phyloP scores from a whole-genome alignment of 768 basidiomycete genomes.

The Lepiota venenata region DNA sequence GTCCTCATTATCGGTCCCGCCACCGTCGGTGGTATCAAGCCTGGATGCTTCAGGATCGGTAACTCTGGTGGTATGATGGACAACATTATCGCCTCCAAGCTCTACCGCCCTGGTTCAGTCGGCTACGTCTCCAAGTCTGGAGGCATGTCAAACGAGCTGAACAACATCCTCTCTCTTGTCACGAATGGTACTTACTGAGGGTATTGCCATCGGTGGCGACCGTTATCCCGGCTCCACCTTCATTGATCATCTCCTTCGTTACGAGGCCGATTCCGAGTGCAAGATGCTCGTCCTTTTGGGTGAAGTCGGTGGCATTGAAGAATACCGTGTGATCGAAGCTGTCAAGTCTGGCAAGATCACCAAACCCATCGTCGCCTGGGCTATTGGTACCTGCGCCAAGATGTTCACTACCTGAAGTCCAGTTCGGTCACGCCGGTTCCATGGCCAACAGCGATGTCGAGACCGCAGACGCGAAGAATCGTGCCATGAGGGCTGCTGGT shows the following conservation, averaged over 20 bases:
- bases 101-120: slow-evolving; percentile 95
- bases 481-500: slow-evolving; percentile 89
- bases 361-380: slow-evolving; percentile 99
- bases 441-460: slow-evolving; percentile 98
- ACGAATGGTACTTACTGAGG: slow-evolving; percentile 99
- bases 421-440: slow-evolving; percentile 97
- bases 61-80: slow-evolving; percentile 99
- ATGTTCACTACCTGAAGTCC: slow-evolving; percentile 99
- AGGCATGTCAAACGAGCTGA: slow-evolving; percentile 99
- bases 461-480: slow-evolving; percentile 98
- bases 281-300: slow-evolving; percentile 99
- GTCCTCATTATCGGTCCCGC: slow-evolving; percentile 95
- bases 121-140: slow-evolving; percentile 99
- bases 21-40: slow-evolving; percentile 99
- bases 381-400: slow-evolving; percentile 99
- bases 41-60: slow-evolving; percentile 98
- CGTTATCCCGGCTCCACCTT: slow-evolving; percentile 98
- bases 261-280: slow-evolving; percentile 95
- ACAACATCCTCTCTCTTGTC: slow-evolving; percentile 96
- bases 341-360: slow-evolving; percentile 91
- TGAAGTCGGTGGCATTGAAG: slow-evolving; percentile 98
- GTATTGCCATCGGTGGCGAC: slow-evolving; percentile 99
- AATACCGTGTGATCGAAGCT: slow-evolving; percentile 98
- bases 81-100: slow-evolving; percentile 98
- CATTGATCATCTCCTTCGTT: slow-evolving; percentile 97